Conservation (phyloP, 805 yeast species). For the Yamadazyma sp. region DNA sequence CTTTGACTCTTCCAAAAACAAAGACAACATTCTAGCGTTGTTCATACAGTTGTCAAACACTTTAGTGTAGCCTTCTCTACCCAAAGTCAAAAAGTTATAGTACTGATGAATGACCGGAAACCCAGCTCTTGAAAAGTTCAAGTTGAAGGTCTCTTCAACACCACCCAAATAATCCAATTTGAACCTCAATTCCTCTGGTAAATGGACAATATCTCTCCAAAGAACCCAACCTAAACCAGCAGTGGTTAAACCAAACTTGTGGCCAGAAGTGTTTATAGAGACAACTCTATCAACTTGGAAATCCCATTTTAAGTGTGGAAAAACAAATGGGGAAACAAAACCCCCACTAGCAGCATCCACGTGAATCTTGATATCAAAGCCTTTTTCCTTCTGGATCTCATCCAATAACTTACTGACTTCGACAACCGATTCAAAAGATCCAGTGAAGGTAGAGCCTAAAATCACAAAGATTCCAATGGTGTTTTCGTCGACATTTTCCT, state of each 20-base stretch:
- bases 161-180: conserved; percentile 85
- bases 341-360: conserved; percentile 96
- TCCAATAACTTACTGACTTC: conserved; percentile 64
- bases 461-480: conserved; percentile 90
- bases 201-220: conserved; percentile 63
- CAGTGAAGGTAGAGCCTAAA: conserved; percentile 90
- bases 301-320: conserved; percentile 81
- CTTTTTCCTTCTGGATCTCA: conserved; percentile 64
- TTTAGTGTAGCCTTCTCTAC: conserved; percentile 66
- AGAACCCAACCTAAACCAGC: conserved; percentile 94
- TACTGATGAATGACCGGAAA: conserved; percentile 88
- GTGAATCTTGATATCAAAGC: conserved; percentile 74
- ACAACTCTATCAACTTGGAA: conserved; percentile 74
- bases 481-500: conserved; percentile 76
- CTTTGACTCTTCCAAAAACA: conserved; percentile 61
- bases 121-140: conserved; percentile 92
- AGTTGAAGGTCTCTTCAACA: conserved; percentile 78
- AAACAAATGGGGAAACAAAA: conserved; percentile 80
- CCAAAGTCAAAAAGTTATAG: conserved; percentile 71
- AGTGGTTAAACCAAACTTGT: conserved; percentile 86
- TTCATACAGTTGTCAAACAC: conserved; percentile 61
- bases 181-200: conserved; percentile 74
- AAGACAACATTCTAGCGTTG: conserved; percentile 69
- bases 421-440: conserved; percentile 80
- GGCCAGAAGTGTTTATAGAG: conserved; percentile 88